A percentile compares a stretch with the other conserved stretches of the same genome.
Conservation (phyloP, 768 basidiomycete genomes). For the Amanita phalloides region DNA sequence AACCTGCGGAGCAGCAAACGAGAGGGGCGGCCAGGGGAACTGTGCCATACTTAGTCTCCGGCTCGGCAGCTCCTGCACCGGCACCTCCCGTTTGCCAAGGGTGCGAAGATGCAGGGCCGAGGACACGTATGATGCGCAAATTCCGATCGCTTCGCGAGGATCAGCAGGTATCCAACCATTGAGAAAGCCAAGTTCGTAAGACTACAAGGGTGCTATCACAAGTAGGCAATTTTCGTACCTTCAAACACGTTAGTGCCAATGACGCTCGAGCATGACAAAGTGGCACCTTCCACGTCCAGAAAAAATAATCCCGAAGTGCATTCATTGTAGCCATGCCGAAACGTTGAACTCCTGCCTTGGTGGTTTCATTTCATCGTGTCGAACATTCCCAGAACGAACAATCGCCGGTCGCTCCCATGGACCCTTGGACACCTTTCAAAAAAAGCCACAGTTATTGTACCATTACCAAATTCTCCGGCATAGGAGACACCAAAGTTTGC, state of each 20-base stretch:
- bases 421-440: constrained; percentile 13
- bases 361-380: constrained; percentile 35
- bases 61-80: constrained; percentile 38
- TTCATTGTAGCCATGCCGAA: constrained; percentile 45
- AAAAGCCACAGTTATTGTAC: constrained; percentile 51
- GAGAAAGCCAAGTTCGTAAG: constrained; percentile 31
- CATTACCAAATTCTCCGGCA: constrained; percentile 69
- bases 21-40: constrained; percentile 22
- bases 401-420: constrained; percentile 14
- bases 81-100: constrained; percentile 33
- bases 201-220: constrained; percentile 38
- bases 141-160: constrained; percentile 27
- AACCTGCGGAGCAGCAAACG: constrained; percentile 11
- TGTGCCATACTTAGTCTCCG: constrained; percentile 22
- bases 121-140: constrained; percentile 44
- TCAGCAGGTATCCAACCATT: constrained; percentile 43
- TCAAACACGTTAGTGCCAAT: background rate
- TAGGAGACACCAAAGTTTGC: constrained; percentile 53
- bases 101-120: background rate
- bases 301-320: constrained; percentile 29
- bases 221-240: constrained; percentile 24
- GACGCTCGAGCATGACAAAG: background rate
- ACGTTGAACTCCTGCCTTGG: constrained; percentile 29
- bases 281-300: constrained; percentile 31
- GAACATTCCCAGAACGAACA: constrained; percentile 36